Base-by-base conservation (phyloP, 495 filamentous ascomycete species). In the Tirmania nivea region DNA sequence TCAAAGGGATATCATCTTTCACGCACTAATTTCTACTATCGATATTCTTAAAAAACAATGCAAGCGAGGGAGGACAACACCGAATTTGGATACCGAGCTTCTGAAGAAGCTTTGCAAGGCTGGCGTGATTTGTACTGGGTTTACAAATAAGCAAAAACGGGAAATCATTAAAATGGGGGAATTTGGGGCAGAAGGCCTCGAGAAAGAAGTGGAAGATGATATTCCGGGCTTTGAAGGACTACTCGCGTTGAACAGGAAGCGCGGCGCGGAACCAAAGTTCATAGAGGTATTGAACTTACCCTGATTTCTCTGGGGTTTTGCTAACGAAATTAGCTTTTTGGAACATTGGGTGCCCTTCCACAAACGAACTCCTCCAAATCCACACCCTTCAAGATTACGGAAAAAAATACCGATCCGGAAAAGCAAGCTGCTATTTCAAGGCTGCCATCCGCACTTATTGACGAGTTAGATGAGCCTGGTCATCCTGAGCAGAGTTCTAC, bases 31-130 rank as follows among this genome's bases (percentile, higher is more conserved):
- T 35, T 55, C 57, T 36, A 61, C 61, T 49, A 55, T 57, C 31
- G 61, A 64, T 51, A 64, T 64, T 31, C 56, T 64, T 16, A 64
- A 64, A 63, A 61, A 61, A 17, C 62, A 64, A 50, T 64, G 63
- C 16, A 64, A 64, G 52, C 62, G 63, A 8, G 62, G 62, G 9
- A 64, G 63, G 19, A 50, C 62, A 21, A 64, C 60, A 58, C 61
- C 62, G 36, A 64, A 64, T 49, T 45, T 64, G 39, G 62, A 64
- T 51, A 35, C 56, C 17, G 62, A 61, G 34, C 51, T 64, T 17
- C 47, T 64, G 16, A 61, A 59, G 51, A 55, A 55, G 34, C 50
- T 64, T 34, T 58, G 60, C 16, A 56, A 54, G n/a, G 62, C 63
- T 25, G 62, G 62, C 3, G 42, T 57, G 11, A 52, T 54, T 39